These are phyloP conservation scores for Geosmithia morbida DNA, from an alignment of 2,329 filamentous ascomycete species.

Conservation along the genomic window DNA sequence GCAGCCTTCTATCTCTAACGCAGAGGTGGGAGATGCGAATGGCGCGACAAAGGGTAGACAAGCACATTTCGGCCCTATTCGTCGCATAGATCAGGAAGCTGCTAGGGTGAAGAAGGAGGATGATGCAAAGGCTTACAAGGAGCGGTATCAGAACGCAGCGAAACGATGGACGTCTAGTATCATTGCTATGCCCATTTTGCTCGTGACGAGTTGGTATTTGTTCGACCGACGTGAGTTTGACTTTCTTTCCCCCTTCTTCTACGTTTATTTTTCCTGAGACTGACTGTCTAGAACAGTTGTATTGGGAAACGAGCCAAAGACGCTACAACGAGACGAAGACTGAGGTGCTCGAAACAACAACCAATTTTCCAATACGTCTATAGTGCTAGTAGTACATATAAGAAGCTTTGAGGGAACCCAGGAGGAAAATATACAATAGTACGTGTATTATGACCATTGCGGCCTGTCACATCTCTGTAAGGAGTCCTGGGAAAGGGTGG, in stretches of 20 bases:
- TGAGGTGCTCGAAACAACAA: not conserved
- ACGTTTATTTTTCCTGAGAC: not conserved
- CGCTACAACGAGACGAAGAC: slow-evolving; percentile 6
- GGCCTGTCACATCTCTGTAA: too few species aligned
- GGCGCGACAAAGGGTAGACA: slow-evolving; percentile 5
- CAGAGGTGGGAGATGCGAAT: not conserved
- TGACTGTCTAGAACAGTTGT: slow-evolving; percentile 10
- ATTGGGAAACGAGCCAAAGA: slow-evolving; percentile 14
- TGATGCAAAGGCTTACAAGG: slow-evolving; percentile 20
- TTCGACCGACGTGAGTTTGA: slow-evolving; percentile 30
- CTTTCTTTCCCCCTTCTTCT: not conserved
- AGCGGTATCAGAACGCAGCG: slow-evolving; percentile 26
- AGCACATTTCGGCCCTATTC: slow-evolving; percentile 8
- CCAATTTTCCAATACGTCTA: too few species aligned
- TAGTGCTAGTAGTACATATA: too few species aligned
- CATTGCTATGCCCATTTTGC: slow-evolving; percentile 35
- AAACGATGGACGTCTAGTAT: slow-evolving; percentile 31
- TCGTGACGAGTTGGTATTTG: slow-evolving; percentile 40
- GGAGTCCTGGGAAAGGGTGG: too few species aligned
- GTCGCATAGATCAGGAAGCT: slow-evolving; percentile 5
- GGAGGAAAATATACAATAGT: too few species aligned
- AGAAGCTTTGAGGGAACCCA: too few species aligned
- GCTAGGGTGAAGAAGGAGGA: slow-evolving; percentile 7
- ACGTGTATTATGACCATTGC: too few species aligned
- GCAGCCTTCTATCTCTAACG: not conserved